Evolutionary conservation across 1,284 basidiomycete genomes (phyloP), one percentile per base, ranked within the genome.

Genomic region (Polyporus tsugae): DNA sequence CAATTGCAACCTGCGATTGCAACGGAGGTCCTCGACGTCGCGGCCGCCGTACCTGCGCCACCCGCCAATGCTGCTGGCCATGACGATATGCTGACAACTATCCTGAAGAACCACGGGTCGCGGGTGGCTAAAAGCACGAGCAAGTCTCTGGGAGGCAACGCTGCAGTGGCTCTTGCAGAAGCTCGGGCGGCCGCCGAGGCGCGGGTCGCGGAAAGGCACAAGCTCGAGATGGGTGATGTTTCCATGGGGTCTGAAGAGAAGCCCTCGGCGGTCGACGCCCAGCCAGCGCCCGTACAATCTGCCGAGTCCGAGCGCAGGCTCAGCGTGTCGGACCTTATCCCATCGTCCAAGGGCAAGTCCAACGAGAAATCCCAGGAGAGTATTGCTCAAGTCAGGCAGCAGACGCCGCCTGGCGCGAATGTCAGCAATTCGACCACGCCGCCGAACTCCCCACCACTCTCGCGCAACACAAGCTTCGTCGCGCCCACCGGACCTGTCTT

Each of bases 161-260:
- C 86, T 13, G 88, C 85, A 3, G 87, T 84, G 25, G 89, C 88
- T 22, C 83, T 93, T 17, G 91, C 90, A 9, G 89, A 92, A 78
- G 91, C 91, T 11, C 83, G 86, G 65, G 90, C 90, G 3, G 88
- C 88, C 57, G 92, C 92, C 6, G 89, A 93, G 76, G 91, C 89
- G 6, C 85, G 86, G 66, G 84, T 94, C 15, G 91, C 88, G 1
- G 86, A 92, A 75, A 81, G 90, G 55, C 81, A 86, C 71, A 86
- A 87, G 76, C 78, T 82, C 53, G 82, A 84, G 42, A 62, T 71
- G 44, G 68, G 65, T 6, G 70, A 64, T 22, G 60, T 69, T 5
- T 66, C 64, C 4, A 67, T 68, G 63, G 67, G 57, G 11, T 53
- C 63, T 22, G 66, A 64, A 15, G 57, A 63, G 35, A 64, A 60